These are phyloP conservation scores for Agaricus subrufescens DNA, from an alignment of 768 basidiomycete genomes.

Conservation along the genomic window DNA sequence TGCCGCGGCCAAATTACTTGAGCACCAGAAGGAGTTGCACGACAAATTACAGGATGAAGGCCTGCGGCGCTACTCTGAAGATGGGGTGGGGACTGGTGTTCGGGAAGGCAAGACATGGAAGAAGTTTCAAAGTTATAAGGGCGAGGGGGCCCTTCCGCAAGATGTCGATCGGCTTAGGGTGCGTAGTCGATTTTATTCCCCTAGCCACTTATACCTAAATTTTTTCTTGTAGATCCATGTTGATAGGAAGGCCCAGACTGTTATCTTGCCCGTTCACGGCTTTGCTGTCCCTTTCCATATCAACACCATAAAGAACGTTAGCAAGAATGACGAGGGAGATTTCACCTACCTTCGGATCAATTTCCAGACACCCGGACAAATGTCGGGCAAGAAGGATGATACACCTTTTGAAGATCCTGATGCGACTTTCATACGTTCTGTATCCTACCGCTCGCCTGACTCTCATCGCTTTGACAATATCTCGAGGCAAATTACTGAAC, in stretches of 20 bases:
- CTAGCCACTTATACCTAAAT: not conserved
- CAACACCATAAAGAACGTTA: slow-evolving; percentile 96
- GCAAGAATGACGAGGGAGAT: slow-evolving; percentile 96
- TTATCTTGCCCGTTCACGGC: slow-evolving; percentile 90
- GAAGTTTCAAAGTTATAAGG: slow-evolving; percentile 94
- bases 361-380: slow-evolving; percentile 96
- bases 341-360: slow-evolving; percentile 94
- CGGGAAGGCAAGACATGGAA: slow-evolving; percentile 95
- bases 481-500: slow-evolving; percentile 86
- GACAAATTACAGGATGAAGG: slow-evolving; percentile 73
- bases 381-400: slow-evolving; percentile 98
- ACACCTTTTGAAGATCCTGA: slow-evolving; percentile 98
- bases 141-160: slow-evolving; percentile 85
- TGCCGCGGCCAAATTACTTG: slow-evolving; percentile 70
- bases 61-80: slow-evolving; percentile 77
- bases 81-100: slow-evolving; percentile 65
- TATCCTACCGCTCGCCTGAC: slow-evolving; percentile 90
- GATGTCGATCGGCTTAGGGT: slow-evolving; percentile 80
- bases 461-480: slow-evolving; percentile 85
- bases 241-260: slow-evolving; percentile 85
- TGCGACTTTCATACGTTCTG: slow-evolving; percentile 92
- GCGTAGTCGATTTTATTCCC: slow-evolving; percentile 21
- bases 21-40: slow-evolving; percentile 87
- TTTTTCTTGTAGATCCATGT: slow-evolving; percentile 67
- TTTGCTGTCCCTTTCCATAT: slow-evolving; percentile 98